Conservation (phyloP, 2,329 filamentous ascomycete species). For the Curvularia hawaiiensis region DNA sequence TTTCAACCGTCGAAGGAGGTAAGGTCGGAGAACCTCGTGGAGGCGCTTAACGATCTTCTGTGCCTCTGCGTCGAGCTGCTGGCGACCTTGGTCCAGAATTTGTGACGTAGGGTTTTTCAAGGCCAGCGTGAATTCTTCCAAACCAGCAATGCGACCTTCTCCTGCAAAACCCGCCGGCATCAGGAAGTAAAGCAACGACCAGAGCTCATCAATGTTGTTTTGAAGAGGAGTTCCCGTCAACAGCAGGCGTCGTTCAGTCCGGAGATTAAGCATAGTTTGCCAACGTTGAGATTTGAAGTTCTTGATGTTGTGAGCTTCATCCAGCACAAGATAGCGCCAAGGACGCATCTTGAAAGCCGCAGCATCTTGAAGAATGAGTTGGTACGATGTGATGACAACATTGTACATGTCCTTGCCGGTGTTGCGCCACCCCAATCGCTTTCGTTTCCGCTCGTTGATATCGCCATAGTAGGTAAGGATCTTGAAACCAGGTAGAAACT, state of each 20-base stretch:
- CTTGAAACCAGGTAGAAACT: slow-evolving; percentile 97
- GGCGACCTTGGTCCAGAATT: slow-evolving; percentile 91
- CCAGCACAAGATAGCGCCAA: slow-evolving; percentile 98
- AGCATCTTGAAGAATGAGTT: slow-evolving; percentile 91
- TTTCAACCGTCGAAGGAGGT: slow-evolving; percentile 87
- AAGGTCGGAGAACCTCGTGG: slow-evolving; percentile 91
- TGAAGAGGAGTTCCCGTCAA: slow-evolving; percentile 95
- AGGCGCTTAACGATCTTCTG: slow-evolving; percentile 90
- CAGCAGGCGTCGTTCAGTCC: slow-evolving; percentile 83
- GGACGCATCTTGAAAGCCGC: slow-evolving; percentile 88
- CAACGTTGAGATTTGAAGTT: slow-evolving; percentile 98
- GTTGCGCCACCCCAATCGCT: slow-evolving; percentile 91
- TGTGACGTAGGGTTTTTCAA: slow-evolving; percentile 95
- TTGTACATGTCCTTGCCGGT: slow-evolving; percentile 82
- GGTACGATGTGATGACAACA: slow-evolving; percentile 96
- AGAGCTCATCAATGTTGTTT: slow-evolving; percentile 95
- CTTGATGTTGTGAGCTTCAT: slow-evolving; percentile 99
- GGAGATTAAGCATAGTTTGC: slow-evolving; percentile 93
- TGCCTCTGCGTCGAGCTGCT: slow-evolving; percentile 93
- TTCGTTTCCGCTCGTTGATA: slow-evolving; percentile 87
- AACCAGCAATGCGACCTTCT: slow-evolving; percentile 86
- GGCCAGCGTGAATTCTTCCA: slow-evolving; percentile 96
- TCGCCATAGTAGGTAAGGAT: slow-evolving; percentile 96
- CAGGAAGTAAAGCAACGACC: slow-evolving; percentile 95
- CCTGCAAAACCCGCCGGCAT: slow-evolving; percentile 88